Base-by-base conservation (phyloP, 306 rosid species). In the Casuarina equisetifolia region DNA sequence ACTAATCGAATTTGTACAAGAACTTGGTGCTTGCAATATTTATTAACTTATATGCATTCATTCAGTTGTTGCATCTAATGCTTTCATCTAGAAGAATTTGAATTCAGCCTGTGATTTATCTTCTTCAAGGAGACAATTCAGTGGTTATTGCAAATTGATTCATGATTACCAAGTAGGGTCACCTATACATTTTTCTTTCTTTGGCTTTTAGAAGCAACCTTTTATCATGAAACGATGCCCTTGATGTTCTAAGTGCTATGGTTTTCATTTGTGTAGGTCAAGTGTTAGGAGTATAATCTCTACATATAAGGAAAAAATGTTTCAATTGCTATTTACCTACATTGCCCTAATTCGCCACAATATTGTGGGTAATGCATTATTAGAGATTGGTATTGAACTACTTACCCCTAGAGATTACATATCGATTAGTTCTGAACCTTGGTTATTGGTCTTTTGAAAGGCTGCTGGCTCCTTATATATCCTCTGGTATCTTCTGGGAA, bases 401-500 rank as follows among this genome's bases (percentile, higher is more conserved):
- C 36, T 48, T 42, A 73, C 52, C 49, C 25, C n/a, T 5, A 32
- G 57, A 74, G 76, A 9, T 72, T 78, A 11, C 25, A 40, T 74
- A 55, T 36, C 50, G 17, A 74, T 68, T n/a, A 16, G 46, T 71
- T 77, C 32, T 83, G 69, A 77, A 48, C 32, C 79, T 77, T 16
- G 45, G 52, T 72, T 70, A 38, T 15, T 75, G 68, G 62, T 82
- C 69, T 76, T 82, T 69, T 79, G 74, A 73, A 84, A 95, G 98
- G 74, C 78, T 91, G 78, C 53, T 96, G 83, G 94, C 98, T 71
- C 94, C 97, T 35, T 77, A 87, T 75, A 91, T 92, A 87, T 88
- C 98, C 38, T 88, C 85, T 51, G 91, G 98, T 70, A 96, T 96
- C 79, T 84, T 87, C 40, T 91, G 91, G 93, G 85, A 88, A 83